Evolutionary conservation across 2,329 filamentous ascomycete species (phyloP).

Genomic region (Dothistroma pini): DNA sequence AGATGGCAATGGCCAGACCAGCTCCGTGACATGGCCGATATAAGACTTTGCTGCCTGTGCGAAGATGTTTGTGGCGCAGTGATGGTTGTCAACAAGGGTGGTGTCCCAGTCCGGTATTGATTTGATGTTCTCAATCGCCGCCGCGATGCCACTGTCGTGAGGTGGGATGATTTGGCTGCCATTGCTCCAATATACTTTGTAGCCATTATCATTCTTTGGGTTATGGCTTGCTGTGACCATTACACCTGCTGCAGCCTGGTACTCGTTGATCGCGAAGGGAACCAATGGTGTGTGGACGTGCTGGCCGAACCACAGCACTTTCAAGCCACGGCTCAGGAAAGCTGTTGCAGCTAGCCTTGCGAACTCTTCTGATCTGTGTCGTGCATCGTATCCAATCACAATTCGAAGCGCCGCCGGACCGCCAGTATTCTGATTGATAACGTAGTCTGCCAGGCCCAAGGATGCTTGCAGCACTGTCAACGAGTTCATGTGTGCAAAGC

Average conservation of each 20-base stretch:
- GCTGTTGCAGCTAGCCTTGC: slow-evolving; percentile 58
- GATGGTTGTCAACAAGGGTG: slow-evolving; percentile 40
- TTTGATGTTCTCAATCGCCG: slow-evolving; percentile 54
- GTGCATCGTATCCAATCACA: slow-evolving; percentile 61
- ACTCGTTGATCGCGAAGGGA: slow-evolving; percentile 55
- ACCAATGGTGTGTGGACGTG: slow-evolving; percentile 59
- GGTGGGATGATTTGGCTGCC: slow-evolving; percentile 64
- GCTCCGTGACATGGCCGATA: slow-evolving; percentile 34
- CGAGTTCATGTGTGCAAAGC: slow-evolving; percentile 50
- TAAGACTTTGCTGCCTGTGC: slow-evolving; percentile 44
- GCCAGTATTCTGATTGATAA: slow-evolving; percentile 40
- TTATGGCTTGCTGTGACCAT: slow-evolving; percentile 67
- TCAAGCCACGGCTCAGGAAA: slow-evolving; percentile 56
- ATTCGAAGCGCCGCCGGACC: slow-evolving; percentile 45
- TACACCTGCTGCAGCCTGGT: slow-evolving; percentile 56
- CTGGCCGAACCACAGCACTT: slow-evolving; percentile 57
- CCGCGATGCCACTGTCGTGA: slow-evolving; percentile 56
- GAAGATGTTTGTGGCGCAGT: slow-evolving; percentile 39
- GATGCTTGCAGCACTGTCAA: slow-evolving; percentile 51
- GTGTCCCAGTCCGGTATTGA: slow-evolving; percentile 50
- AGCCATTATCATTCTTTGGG: slow-evolving; percentile 61
- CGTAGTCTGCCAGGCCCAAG: slow-evolving; percentile 60
- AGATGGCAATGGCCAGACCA: slow-evolving; percentile 25
- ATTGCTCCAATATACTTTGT: slow-evolving; percentile 65
- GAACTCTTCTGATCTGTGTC: slow-evolving; percentile 60